Evolutionary conservation across 345 rosid genomes (phyloP).

Genomic region (Turritis glabra): DNA sequence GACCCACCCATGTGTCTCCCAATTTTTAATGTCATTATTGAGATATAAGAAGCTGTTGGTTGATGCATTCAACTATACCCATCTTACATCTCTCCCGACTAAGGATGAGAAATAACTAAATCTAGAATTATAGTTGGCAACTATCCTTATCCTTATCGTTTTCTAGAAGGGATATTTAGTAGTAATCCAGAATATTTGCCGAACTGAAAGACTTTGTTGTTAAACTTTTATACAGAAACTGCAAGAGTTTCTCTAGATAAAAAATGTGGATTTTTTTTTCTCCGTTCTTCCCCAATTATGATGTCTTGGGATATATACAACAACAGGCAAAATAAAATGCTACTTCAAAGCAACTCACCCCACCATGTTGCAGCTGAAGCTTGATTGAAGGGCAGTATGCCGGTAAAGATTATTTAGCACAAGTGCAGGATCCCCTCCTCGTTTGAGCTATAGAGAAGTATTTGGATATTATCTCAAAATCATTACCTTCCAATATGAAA

Average conservation of each 20-base stretch:
- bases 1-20: background rate
- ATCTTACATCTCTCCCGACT: background rate
- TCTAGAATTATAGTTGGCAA: background rate
- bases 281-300: background rate
- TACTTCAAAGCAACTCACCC: slow-evolving; percentile 58
- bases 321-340: background rate
- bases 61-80: background rate
- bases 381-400: slow-evolving; percentile 88
- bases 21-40: background rate
- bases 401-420: slow-evolving; percentile 85
- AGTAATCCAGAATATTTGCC: background rate
- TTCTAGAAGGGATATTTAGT: background rate
- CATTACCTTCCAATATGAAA: slow-evolving; percentile 14
- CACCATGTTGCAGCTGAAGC: slow-evolving; percentile 97
- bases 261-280: background rate
- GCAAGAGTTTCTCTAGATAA: slow-evolving; percentile 5
- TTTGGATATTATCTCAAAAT: background rate
- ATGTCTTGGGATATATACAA: background rate
- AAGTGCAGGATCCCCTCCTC: slow-evolving; percentile 81
- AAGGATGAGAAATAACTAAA: background rate
- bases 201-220: background rate
- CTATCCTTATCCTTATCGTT: background rate
- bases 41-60: background rate
- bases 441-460: slow-evolving; percentile 61
- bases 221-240: background rate